Evolutionary conservation across 768 basidiomycete genomes (phyloP).

Genomic region (Mycena belliarum): DNA sequence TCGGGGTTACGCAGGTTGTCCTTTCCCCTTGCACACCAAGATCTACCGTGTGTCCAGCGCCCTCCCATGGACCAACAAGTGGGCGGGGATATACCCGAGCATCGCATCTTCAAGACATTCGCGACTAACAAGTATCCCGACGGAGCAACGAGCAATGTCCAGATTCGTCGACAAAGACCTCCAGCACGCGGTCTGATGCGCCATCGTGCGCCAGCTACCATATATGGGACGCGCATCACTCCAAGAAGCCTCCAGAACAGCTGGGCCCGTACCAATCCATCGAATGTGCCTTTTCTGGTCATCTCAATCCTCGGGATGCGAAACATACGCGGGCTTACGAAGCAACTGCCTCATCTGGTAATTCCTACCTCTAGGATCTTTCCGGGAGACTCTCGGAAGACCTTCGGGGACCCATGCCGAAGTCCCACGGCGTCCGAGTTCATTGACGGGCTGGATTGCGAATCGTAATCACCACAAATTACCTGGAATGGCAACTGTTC

Average conservation of each 20-base stretch:
- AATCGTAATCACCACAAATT: not conserved
- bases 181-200: slow-evolving; percentile 6
- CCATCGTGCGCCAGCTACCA: not conserved
- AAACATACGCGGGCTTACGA: not conserved
- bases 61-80: slow-evolving; percentile 8
- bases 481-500: not conserved
- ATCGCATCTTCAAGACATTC: too few relatives aligned
- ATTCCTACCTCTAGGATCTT: not conserved
- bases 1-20: not conserved
- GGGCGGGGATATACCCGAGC: not conserved
- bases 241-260: not conserved
- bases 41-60: slow-evolving; percentile 9
- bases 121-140: too few relatives aligned
- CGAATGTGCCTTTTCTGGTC: not conserved
- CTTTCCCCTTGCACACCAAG: slow-evolving; percentile 2
- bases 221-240: slow-evolving; percentile 2
- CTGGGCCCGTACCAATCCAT: slow-evolving; percentile 1
- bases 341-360: slow-evolving; percentile 1
- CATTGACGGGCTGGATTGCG: too few relatives aligned
- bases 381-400: too few relatives aligned
- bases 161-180: slow-evolving; percentile 4
- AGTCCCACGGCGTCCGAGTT: too few relatives aligned
- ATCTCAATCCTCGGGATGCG: not conserved
- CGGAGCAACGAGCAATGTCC: not conserved
- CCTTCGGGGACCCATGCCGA: too few relatives aligned